Evolutionary conservation across 2,329 filamentous ascomycete species (phyloP).

Genomic region (Chaetomium globosum): DNA sequence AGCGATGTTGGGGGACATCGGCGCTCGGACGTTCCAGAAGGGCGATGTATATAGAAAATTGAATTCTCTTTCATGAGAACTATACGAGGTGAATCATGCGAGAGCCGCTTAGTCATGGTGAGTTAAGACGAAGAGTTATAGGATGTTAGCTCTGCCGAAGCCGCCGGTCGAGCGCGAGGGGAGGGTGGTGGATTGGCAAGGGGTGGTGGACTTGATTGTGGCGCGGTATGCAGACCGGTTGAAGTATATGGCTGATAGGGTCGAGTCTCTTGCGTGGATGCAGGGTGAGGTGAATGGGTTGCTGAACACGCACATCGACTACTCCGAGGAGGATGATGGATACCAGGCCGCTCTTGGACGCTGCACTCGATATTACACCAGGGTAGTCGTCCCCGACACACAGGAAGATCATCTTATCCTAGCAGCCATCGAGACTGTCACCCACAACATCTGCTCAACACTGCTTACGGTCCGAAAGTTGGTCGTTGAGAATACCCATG

Average conservation of each 20-base stretch:
- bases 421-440: slow-evolving; percentile 47
- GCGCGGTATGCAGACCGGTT: slow-evolving; percentile 63
- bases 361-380: slow-evolving; percentile 53
- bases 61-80: too few species aligned
- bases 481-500: slow-evolving; percentile 33
- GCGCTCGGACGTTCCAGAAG: too few species aligned
- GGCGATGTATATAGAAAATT: too few species aligned
- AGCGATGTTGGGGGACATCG: too few species aligned
- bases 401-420: slow-evolving; percentile 51
- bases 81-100: too few species aligned
- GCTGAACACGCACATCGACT: slow-evolving; percentile 51
- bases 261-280: slow-evolving; percentile 40
- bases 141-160: too few species aligned
- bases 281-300: slow-evolving; percentile 45
- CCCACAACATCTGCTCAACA: slow-evolving; percentile 45
- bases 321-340: slow-evolving; percentile 41
- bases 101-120: too few species aligned
- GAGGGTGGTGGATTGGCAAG: slow-evolving; percentile 64
- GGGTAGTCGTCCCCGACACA: slow-evolving; percentile 41
- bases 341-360: slow-evolving; percentile 46
- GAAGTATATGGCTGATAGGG: slow-evolving; percentile 42
- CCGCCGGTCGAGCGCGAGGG: slow-evolving; percentile 35
- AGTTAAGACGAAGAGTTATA: too few species aligned
- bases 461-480: slow-evolving; percentile 40
- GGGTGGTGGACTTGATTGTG: slow-evolving; percentile 66